Evolutionary conservation across 345 rosid species (phyloP), one percentile per base, ranked within the genome.

Genomic region (Linum lewisii): DNA sequence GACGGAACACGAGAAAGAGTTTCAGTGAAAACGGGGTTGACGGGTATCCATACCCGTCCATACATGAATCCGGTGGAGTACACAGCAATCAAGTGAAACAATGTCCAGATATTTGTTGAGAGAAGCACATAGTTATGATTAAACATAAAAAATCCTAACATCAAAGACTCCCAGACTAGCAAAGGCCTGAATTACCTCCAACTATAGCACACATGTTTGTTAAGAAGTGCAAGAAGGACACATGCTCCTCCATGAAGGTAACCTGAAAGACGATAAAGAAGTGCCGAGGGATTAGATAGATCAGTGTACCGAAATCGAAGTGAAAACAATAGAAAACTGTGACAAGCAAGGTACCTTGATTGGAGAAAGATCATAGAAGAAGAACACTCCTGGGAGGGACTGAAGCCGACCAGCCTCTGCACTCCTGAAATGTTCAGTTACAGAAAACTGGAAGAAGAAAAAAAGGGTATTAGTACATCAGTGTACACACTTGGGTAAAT

Each of bases 301-400:
- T 37, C 23, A 14, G 38, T 66, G 42, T 34, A 5, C 13, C 14
- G 14, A 23, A 22, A 23, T 25, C 47, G 10, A 38, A 45, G 8
- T 26, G 2, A 37, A 10, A 7, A 0, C 58, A 21, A 21, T n/a
- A 22, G 29, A 4, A 23, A 52, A 69, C n/a, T n/a, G n/a, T n/a
- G n/a, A 59, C 18, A 15, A 2, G 20, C 47, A 59, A 45, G 67
- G 54, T 23, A 89, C 99, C 99, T 93, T 93, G 65, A 93, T 89
- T 16, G 99, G 97, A 60, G 99, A 93, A 51, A 93, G 97, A 69
- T 93, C 99, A 78, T 93, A 89, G 70, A 89, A 85, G 87, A 93
- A 85, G 88, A 89, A 93, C 57, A 93, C 87, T 63, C 96, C 99
- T 0, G 95, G 91, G 32, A 81, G 80, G 49, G 94, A 68, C 69